Conservation (phyloP, 2,329 filamentous ascomycete species). For the Arthrobotrys musiformis region DNA sequence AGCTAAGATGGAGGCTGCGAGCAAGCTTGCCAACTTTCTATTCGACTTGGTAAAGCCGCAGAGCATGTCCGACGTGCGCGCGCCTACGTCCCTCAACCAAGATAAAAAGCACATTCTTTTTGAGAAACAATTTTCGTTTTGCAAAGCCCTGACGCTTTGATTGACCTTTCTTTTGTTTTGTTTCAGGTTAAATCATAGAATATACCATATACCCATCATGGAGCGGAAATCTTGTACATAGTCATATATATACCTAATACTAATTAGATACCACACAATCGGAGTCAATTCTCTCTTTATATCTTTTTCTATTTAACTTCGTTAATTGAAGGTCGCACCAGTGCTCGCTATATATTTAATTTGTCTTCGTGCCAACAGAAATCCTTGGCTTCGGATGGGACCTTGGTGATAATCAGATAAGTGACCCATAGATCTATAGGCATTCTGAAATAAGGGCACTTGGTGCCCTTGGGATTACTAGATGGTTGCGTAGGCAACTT, state of each 20-base stretch:
- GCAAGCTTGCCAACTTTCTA: neutral
- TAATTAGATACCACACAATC: neutral
- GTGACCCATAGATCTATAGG: too few species aligned
- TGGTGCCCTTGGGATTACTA: neutral
- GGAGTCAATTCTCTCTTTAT: neutral
- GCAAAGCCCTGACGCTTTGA: neutral
- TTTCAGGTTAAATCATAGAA: neutral
- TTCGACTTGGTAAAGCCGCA: neutral
- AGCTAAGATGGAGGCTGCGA: neutral
- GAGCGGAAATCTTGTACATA: neutral
- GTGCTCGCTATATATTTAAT: neutral
- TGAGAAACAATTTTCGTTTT: neutral
- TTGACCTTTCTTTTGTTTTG: neutral
- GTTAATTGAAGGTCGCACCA: too few species aligned
- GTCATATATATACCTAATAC: neutral
- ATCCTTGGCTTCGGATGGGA: too few species aligned
- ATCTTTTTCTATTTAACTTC: too few species aligned
- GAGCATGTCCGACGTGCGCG: neutral
- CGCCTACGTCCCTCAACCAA: neutral
- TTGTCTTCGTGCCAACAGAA: too few species aligned
- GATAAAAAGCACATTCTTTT: neutral
- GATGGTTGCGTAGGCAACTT: neutral
- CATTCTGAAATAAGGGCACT: too few species aligned
- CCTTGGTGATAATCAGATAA: too few species aligned
- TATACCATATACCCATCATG: neutral